A percentile compares a stretch with the other conserved stretches of the same genome.
phyloP scores from a whole-genome alignment of 2,329 filamentous ascomycete genomes.

The Fusarium sororula region DNA sequence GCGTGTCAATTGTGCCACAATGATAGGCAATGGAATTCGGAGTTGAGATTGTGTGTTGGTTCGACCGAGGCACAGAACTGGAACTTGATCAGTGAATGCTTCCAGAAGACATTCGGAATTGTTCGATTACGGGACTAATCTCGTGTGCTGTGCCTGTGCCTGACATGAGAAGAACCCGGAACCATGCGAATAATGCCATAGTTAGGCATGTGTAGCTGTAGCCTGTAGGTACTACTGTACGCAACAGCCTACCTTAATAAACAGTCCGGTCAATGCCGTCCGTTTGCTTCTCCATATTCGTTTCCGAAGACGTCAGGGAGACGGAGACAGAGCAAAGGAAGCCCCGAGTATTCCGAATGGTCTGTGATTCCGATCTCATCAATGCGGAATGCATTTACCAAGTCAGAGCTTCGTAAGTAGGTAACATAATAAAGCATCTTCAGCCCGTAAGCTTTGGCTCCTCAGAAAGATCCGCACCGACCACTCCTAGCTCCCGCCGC shows the following conservation, averaged over 20 bases:
- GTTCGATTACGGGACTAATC: constrained; percentile 13
- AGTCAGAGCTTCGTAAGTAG: not conserved
- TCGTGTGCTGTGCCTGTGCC: not conserved
- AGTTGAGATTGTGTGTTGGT: not conserved
- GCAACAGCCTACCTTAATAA: not conserved
- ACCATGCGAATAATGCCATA: not conserved
- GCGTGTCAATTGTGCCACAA: not conserved
- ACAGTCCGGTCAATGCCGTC: not conserved
- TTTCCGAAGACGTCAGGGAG: not conserved
- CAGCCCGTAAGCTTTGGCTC: not conserved
- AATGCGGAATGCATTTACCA: constrained; percentile 2
- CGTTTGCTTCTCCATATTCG: not conserved
- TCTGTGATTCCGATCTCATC: constrained; percentile 13
- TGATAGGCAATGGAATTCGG: constrained; percentile 6
- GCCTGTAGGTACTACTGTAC: not conserved
- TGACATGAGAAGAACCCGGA: constrained; percentile 4
- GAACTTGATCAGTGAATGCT: constrained; percentile 3
- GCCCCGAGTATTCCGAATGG: not conserved
- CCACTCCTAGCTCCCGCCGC: constrained; percentile 23
- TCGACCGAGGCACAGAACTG: not conserved
- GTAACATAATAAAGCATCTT: not conserved
- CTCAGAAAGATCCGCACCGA: constrained; percentile 21
- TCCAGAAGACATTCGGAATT: constrained; percentile 24
- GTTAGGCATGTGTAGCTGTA: not conserved
- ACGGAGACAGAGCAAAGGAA: not conserved